Evolutionary conservation across 148 eudicot genomes (phyloP), one percentile per base, ranked within the genome.

Genomic region (Vaccinium myrtillus): DNA sequence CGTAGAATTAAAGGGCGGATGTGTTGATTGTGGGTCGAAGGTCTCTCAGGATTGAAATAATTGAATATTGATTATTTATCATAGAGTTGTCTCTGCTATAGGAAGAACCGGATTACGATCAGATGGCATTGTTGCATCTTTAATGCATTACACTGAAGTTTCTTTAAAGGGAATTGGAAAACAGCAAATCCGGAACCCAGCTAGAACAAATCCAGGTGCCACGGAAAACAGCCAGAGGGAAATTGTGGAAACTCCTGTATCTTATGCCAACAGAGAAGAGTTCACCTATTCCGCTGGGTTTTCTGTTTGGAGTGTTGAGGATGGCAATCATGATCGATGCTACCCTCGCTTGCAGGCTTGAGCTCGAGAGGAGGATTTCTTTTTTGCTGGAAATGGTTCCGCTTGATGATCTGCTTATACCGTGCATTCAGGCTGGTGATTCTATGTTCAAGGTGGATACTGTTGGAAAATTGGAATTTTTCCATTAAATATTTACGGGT

Each of bases 11-110:
- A 92, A 87, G 83, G 84, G 78, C 39, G 79, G 86, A 19, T 86
- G 83, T 78, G 75, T 88, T 5, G 94, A 91, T 39, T 94, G 94
- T 94, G 95, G 97, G 86, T 90, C 13, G 93, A 92, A 84, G 97
- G 92, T 90, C 88, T 94, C 27, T 92, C 95, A 5, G 81, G 65
- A 9, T 82, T 94, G n/a, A n/a, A n/a, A n/a, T n/a, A n/a, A n/a
- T n/a, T n/a, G 25, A 87, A 88, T 80, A 91, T 93, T 11, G 87
- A 90, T 74, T 90, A 87, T 32, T 79, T 93, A 93, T 75, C 88
- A 83, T 21, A 87, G 84, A 71, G 91, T 92, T 49, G 76, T 92
- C 82, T 88, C 82, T 2, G 89, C 86, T 11, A 90, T 92, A 90
- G 86, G 59, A 25, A 90, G 84, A 81, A 83, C 82, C 23, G 92